These are phyloP conservation scores for Trichoderma sp. DNA, from an alignment of 2,329 filamentous ascomycete genomes.

Conservation along the genomic window DNA sequence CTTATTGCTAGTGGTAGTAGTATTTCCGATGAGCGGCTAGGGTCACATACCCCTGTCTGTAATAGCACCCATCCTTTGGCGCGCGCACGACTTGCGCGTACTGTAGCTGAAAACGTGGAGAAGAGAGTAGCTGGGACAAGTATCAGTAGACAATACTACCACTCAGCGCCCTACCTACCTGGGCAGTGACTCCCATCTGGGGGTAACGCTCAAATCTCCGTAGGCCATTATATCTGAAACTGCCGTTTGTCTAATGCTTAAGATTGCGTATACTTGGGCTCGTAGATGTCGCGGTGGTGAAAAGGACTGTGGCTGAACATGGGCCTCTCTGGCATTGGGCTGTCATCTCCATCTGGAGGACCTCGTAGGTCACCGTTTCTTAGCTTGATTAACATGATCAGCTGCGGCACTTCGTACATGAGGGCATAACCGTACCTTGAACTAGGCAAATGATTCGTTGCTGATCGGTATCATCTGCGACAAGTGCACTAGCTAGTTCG, in stretches of 20 bases:
- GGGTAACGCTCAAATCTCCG: conserved; percentile 7
- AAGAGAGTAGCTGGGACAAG: background rate
- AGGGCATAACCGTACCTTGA: conserved; percentile 11
- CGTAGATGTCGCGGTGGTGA: background rate
- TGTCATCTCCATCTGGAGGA: background rate
- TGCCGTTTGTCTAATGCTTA: background rate
- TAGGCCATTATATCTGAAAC: background rate
- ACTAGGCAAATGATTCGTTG: conserved; percentile 10
- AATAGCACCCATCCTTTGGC: background rate
- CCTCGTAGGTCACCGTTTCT: background rate
- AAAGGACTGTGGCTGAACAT: background rate
- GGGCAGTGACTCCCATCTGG: background rate
- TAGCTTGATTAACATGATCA: conserved; percentile 12
- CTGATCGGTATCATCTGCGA: conserved; percentile 10
- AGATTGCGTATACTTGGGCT: background rate
- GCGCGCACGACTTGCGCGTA: background rate
- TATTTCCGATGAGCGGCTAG: conserved; percentile 10
- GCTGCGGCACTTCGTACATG: conserved; percentile 15
- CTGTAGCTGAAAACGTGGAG: conserved; percentile 16
- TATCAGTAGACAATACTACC: background rate
- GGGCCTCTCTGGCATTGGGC: background rate
- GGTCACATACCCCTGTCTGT: conserved; percentile 1
- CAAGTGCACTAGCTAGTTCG: conserved; percentile 5
- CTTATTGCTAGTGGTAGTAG: background rate
- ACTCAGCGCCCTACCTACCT: background rate